These are phyloP conservation scores for Chamaenerion angustifolium DNA, from an alignment of 345 rosid genomes.

Conservation along the genomic window DNA sequence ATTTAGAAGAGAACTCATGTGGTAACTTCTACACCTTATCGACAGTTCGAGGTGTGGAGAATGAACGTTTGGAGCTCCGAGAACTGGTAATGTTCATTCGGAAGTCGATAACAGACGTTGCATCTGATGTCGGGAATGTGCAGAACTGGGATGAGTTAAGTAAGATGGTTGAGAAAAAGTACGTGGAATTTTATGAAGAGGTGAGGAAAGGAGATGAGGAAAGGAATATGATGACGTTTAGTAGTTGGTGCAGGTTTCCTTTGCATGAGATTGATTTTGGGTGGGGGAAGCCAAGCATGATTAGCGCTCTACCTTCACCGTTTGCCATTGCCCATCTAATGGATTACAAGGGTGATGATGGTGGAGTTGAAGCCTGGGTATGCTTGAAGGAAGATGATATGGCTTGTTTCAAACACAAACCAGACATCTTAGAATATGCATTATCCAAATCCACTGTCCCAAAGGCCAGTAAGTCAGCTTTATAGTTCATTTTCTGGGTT, in stretches of 20 bases:
- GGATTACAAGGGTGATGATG: slow-evolving; percentile 1
- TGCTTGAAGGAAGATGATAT: slow-evolving; percentile 2
- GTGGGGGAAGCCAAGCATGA: slow-evolving; percentile 1
- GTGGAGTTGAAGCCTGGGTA: slow-evolving; percentile 5
- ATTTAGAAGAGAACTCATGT: neutral
- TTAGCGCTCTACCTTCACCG: neutral
- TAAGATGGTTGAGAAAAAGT: neutral
- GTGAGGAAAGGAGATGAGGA: neutral
- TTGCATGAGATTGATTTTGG: slow-evolving; percentile 5
- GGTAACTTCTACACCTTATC: neutral
- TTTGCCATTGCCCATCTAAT: neutral
- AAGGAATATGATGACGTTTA: neutral
- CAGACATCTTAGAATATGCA: neutral
- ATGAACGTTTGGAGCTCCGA: neutral
- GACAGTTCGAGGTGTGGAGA: neutral
- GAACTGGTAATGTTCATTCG: slow-evolving; percentile 9
- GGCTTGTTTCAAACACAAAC: neutral
- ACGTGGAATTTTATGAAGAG: neutral
- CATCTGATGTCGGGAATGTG: too few species aligned
- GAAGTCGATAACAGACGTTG: neutral
- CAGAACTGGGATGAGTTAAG: neutral
- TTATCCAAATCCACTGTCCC: neutral
- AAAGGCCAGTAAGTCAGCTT: too few species aligned
- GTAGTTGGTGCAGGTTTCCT: too few species aligned
- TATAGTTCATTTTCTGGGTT: too few species aligned